These are phyloP conservation scores for Cubamyces lactineus DNA, from an alignment of 768 basidiomycete species.

Conservation along the genomic window DNA sequence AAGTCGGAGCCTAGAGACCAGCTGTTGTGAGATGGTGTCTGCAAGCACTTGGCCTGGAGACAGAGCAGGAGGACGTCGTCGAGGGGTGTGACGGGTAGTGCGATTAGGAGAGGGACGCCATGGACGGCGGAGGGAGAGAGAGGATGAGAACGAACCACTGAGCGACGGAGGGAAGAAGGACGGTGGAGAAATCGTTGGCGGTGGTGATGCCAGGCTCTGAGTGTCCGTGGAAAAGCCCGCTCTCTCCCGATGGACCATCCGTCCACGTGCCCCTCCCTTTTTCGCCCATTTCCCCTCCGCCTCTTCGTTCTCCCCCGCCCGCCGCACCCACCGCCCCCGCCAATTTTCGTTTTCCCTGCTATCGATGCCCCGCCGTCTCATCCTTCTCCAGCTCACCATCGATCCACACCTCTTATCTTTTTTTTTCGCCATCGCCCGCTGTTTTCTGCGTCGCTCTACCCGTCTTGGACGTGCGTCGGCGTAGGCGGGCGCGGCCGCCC, in stretches of 20 bases:
- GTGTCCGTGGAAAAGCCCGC: slow-evolving; percentile 13
- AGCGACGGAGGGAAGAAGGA: slow-evolving; percentile 1
- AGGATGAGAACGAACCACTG: not conserved
- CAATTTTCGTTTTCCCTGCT: not conserved
- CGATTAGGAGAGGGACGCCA: slow-evolving; percentile 16
- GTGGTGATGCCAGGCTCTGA: slow-evolving; percentile 1
- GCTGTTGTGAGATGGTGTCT: slow-evolving; percentile 6
- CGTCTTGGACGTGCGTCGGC: not conserved
- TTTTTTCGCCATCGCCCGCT: not conserved
- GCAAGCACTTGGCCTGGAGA: slow-evolving; percentile 20
- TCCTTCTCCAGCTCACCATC: not conserved
- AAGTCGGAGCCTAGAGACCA: slow-evolving; percentile 12
- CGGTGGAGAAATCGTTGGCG: slow-evolving; percentile 13
- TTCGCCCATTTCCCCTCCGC: not conserved
- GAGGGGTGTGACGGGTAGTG: not conserved
- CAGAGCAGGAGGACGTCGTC: not conserved
- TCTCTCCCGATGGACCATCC: slow-evolving; percentile 12
- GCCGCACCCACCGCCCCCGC: not conserved
- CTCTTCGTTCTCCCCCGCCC: slow-evolving; percentile 1
- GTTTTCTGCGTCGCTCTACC: not conserved
- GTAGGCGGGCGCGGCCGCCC: not conserved
- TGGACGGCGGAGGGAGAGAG: slow-evolving; percentile 14
- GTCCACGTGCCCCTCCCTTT: slow-evolving; percentile 9
- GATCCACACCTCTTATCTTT: not conserved
- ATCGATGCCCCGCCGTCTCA: slow-evolving; percentile 10